Base-by-base conservation (phyloP, 352 stramenopile genomes). In the Pythium vanterpoolii region DNA sequence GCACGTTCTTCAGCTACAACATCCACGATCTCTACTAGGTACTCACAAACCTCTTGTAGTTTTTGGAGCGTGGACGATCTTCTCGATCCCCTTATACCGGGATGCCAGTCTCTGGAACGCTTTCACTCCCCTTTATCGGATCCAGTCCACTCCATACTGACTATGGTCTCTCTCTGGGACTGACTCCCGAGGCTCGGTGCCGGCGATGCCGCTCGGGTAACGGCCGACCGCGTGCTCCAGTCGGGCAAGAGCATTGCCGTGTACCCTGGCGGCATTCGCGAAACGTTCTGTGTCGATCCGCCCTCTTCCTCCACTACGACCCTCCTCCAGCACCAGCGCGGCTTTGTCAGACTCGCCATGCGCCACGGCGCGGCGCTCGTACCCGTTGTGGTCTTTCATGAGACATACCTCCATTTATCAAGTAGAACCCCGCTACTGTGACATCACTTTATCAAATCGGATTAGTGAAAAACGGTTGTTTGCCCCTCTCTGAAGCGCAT, bases 361-460 rank as follows among this genome's bases (percentile, higher is more conserved):
- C 77, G 74, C 28, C 71, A 90, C 33, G 82, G 79, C 13, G 82
- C 79, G 2, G 74, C 85, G 23, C 74, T 92, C 42, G 82, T 92
- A 27, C 82, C 82, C 13, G 81, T 68, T 21, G 86, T 89, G 38
- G 82, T 89, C 10, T 92, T 92, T 50, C 75, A 77, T 47, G 82
- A 92, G 62, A 89, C 89, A 64, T 86, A 69, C 53, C 71, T 89
- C 16, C 89, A 87, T n/a, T n/a, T n/a, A n/a, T n/a, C n/a, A n/a
- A n/a, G n/a, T n/a, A n/a, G n/a, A n/a, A n/a, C n/a, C n/a, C n/a
- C n/a, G n/a, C n/a, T n/a, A n/a, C n/a, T n/a, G n/a, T n/a, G n/a
- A n/a, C n/a, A n/a, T n/a, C n/a, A n/a, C n/a, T n/a, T n/a, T n/a
- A n/a, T n/a, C n/a, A n/a, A n/a, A n/a, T n/a, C n/a, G n/a, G n/a